These are phyloP conservation scores for Maudiozyma serrabonitensis DNA, from an alignment of 805 yeast genomes.

Conservation along the genomic window DNA sequence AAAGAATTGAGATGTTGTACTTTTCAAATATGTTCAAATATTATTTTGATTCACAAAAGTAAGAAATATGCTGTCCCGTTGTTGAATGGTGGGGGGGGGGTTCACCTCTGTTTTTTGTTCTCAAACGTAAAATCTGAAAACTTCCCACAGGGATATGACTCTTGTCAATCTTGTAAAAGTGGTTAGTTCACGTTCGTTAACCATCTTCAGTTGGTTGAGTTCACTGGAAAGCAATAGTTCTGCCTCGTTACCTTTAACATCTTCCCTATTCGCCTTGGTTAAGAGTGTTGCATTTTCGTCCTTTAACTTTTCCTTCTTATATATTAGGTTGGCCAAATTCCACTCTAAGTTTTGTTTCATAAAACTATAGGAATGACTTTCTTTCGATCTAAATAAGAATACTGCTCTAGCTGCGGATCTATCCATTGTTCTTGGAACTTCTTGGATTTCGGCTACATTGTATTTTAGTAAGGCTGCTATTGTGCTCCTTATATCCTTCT, in stretches of 20 bases:
- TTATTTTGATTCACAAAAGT: too few relatives aligned
- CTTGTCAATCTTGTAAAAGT: slow-evolving; percentile 47
- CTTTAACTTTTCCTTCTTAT: slow-evolving; percentile 46
- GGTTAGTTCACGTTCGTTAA: slow-evolving; percentile 48
- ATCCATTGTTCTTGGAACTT: slow-evolving; percentile 85
- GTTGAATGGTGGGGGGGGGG: too few relatives aligned
- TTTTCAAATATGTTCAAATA: not conserved
- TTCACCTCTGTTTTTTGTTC: too few relatives aligned
- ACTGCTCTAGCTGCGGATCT: slow-evolving; percentile 85
- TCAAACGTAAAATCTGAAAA: slow-evolving; percentile 30
- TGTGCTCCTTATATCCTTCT: slow-evolving; percentile 63
- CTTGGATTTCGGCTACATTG: slow-evolving; percentile 80
- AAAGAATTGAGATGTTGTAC: not conserved
- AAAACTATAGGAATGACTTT: slow-evolving; percentile 39
- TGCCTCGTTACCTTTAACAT: slow-evolving; percentile 74
- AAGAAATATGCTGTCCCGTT: too few relatives aligned
- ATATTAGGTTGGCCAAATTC: slow-evolving; percentile 39
- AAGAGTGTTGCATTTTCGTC: slow-evolving; percentile 55
- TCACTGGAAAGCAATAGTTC: slow-evolving; percentile 69
- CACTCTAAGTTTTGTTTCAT: slow-evolving; percentile 39
- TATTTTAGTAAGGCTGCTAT: slow-evolving; percentile 55
- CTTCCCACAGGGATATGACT: slow-evolving; percentile 47
- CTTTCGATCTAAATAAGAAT: slow-evolving; percentile 66
- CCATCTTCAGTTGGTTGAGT: slow-evolving; percentile 53
- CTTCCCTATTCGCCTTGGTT: slow-evolving; percentile 79